phyloP scores from a whole-genome alignment of 2,329 filamentous ascomycete species.

The Colletotrichum gloeosporioides region DNA sequence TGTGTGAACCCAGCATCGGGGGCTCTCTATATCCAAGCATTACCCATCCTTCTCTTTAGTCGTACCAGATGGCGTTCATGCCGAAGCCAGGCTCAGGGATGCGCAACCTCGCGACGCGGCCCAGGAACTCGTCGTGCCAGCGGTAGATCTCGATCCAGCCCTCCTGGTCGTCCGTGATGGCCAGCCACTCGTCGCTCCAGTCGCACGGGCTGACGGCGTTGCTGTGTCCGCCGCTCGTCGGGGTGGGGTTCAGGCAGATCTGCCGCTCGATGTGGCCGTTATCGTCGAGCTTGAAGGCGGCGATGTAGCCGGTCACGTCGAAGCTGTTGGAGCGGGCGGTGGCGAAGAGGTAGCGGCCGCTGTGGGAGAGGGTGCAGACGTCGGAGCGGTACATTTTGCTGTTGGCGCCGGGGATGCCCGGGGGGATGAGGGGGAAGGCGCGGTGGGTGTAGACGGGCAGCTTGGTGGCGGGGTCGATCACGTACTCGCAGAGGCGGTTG shows the following conservation, averaged over 20 bases:
- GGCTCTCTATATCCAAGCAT: neutral
- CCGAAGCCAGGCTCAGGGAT: slow-evolving; percentile 89
- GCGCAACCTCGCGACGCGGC: slow-evolving; percentile 76
- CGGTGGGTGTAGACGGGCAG: slow-evolving; percentile 81
- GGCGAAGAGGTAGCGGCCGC: slow-evolving; percentile 80
- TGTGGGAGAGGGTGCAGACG: slow-evolving; percentile 76
- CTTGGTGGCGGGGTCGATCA: slow-evolving; percentile 75
- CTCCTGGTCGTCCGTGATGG: slow-evolving; percentile 86
- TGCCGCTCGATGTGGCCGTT: slow-evolving; percentile 77
- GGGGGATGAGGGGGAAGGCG: slow-evolving; percentile 79
- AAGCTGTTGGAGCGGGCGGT: slow-evolving; percentile 81
- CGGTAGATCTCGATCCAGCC: slow-evolving; percentile 88
- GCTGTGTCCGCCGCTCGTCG: slow-evolving; percentile 85
- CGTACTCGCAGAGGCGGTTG: slow-evolving; percentile 82
- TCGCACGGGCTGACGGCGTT: slow-evolving; percentile 87
- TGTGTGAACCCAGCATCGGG: neutral
- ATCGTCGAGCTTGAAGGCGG: slow-evolving; percentile 75
- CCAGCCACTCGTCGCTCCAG: slow-evolving; percentile 89
- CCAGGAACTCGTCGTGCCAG: slow-evolving; percentile 83
- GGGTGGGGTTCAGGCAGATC: slow-evolving; percentile 82
- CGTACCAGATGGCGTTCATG: slow-evolving; percentile 97
- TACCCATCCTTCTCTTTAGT: slow-evolving; percentile 39
- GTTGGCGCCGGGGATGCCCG: slow-evolving; percentile 62
- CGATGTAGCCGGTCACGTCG: slow-evolving; percentile 80
- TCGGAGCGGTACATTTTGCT: slow-evolving; percentile 79